Conservation (phyloP, 129 eudicot species). For the Tanacetum coccineum region DNA sequence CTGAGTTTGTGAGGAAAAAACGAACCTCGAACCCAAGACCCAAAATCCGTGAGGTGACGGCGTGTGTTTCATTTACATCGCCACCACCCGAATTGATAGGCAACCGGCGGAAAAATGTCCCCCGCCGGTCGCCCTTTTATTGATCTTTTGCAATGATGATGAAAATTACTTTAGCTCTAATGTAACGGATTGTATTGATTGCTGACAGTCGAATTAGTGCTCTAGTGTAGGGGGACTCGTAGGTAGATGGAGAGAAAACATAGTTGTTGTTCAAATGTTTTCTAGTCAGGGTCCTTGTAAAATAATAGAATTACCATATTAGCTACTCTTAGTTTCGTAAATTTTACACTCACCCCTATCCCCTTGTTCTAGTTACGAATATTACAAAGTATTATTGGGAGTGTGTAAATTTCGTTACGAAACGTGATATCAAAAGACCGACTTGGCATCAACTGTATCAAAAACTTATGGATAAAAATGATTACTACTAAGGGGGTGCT, state of each 20-base stretch:
- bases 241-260: background rate
- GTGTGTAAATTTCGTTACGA: no score
- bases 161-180: conserved; percentile 10
- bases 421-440: no score
- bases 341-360: conserved; percentile 9
- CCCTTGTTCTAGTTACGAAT: background rate
- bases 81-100: conserved; percentile 22
- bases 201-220: conserved; percentile 8
- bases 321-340: conserved; percentile 29
- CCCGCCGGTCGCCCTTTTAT: conserved; percentile 64
- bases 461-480: no score
- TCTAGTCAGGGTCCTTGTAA: conserved; percentile 24
- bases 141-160: conserved; percentile 23
- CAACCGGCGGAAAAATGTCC: conserved; percentile 67
- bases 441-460: no score
- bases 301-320: conserved; percentile 14
- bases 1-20: conserved; percentile 65
- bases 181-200: conserved; percentile 22
- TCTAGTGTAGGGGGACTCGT: conserved; percentile 5
- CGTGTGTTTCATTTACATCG: conserved; percentile 22
- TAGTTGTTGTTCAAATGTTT: background rate
- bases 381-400: no score
- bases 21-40: conserved; percentile 30
- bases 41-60: conserved; percentile 16
- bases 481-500: no score